Conservation (phyloP, 495 filamentous ascomycete species). For the Terfezia claveryi region DNA sequence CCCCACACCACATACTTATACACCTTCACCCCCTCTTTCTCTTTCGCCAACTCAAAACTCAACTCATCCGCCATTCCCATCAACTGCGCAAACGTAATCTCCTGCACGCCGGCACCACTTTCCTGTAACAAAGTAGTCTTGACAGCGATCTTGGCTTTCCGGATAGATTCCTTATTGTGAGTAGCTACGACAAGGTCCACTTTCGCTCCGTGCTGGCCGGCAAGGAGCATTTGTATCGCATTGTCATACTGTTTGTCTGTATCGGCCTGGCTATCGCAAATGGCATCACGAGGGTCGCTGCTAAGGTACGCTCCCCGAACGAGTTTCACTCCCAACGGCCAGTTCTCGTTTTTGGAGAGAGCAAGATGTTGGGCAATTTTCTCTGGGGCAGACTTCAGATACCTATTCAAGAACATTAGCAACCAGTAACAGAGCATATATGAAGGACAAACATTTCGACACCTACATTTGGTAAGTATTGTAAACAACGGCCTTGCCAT, state of each 20-base stretch:
- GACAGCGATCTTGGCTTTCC: background rate
- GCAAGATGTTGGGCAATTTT: conserved; percentile 46
- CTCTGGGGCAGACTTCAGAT: conserved; percentile 41
- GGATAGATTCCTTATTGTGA: conserved; percentile 73
- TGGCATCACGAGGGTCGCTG: conserved; percentile 46
- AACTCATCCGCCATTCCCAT: conserved; percentile 97
- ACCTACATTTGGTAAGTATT: background rate
- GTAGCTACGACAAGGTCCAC: conserved; percentile 50
- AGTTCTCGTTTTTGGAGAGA: conserved; percentile 40
- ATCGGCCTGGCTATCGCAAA: conserved; percentile 62
- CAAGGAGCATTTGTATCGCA: conserved; percentile 4
- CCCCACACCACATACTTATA: conserved; percentile 93
- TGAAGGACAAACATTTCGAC: no score
- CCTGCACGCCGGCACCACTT: conserved; percentile 21
- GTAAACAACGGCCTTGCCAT: background rate
- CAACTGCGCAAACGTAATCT: conserved; percentile 66
- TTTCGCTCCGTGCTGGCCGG: background rate
- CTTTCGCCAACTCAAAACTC: conserved; percentile 47
- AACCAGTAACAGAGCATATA: no score
- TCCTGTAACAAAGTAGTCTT: conserved; percentile 29
- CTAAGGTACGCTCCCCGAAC: conserved; percentile 81
- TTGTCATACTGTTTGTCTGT: conserved; percentile 42
- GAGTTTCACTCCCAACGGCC: conserved; percentile 71
- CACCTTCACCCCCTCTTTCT: conserved; percentile 24
- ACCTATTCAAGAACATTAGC: background rate